Evolutionary conservation across 2,329 filamentous ascomycete species (phyloP), one percentile per base, ranked within the genome.

Genomic region (Talaromyces pinophilus): DNA sequence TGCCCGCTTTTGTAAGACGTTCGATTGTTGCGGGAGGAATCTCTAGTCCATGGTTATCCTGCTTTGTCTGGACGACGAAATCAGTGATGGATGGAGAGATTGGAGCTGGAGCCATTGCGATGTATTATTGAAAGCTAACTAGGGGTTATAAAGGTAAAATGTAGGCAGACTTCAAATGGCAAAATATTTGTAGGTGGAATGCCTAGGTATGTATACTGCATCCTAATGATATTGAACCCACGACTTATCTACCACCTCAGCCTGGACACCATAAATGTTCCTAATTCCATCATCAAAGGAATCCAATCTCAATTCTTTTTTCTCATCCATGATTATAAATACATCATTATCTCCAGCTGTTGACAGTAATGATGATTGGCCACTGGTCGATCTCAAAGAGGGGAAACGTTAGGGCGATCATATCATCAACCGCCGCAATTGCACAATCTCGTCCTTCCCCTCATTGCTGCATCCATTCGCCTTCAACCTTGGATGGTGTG

Each of bases 1-100:
- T 84, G 1, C 87, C 89, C 0, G 88, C 88, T 68, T 90, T 91
- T 70, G 87, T 85, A 0, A 92, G 81, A 3, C 90, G 83, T 59
- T 82, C 79, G 1, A 83, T 82, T 1, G 89, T 80, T 1, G 84
- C 71, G 10, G 82, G 82, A 2, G 90, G 90, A 6, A 92, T 80
- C 0, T 82, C 83, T 0, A 92, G 81, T 38, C 60, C 64, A 33
- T 66, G 0, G 79, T 87, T 72, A 91, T 88, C 71, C 91, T 92
- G 68, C 78, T 83, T 0, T 85, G 89, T 67, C 84, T 78, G 6
- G 5, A 48, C 22, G 15, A 84, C 85, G 15, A 87, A 85, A 73
- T 92, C 90, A 46, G 84, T 83, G 68, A 92, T 91, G 42, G 82
- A 79, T 5, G 86, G 78, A 64, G 87, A 82, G 70, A 91, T 88